A percentile compares a stretch with the other conserved stretches of the same genome.
These are phyloP conservation scores for Penicillium verhagenii DNA, from an alignment of 495 filamentous ascomycete genomes.

Conservation along the genomic window DNA sequence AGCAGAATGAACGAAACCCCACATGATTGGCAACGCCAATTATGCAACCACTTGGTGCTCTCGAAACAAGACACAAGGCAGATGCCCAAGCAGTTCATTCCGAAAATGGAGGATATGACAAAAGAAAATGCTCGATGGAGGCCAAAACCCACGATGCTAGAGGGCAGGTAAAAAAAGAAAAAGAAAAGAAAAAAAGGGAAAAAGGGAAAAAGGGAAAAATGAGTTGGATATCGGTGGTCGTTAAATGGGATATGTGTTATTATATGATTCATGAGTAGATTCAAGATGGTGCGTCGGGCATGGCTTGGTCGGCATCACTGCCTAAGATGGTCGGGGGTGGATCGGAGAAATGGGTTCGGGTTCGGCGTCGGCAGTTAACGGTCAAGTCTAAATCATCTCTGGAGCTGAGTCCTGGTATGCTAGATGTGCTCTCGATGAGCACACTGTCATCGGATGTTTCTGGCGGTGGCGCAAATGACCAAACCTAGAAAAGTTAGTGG, in stretches of 20 bases:
- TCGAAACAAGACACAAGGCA: slow-evolving; percentile 3
- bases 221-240: slow-evolving; percentile 27
- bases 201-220: slow-evolving; percentile 17
- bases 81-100: slow-evolving; percentile 9
- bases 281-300: slow-evolving; percentile 42
- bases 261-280: slow-evolving; percentile 7
- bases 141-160: slow-evolving; percentile 5
- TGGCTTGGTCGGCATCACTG: slow-evolving; percentile 37
- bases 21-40: slow-evolving; percentile 19
- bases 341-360: slow-evolving; percentile 31
- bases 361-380: slow-evolving; percentile 17
- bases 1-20: neutral
- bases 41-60: slow-evolving; percentile 17
- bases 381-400: slow-evolving; percentile 19
- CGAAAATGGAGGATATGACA: slow-evolving; percentile 4
- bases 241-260: slow-evolving; percentile 23
- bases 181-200: too few relatives aligned
- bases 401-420: slow-evolving; percentile 33
- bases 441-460: slow-evolving; percentile 52
- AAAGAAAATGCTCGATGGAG: slow-evolving; percentile 9
- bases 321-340: slow-evolving; percentile 30
- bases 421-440: slow-evolving; percentile 38
- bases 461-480: slow-evolving; percentile 80
- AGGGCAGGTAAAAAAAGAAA: neutral
- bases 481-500: slow-evolving; percentile 58